A percentile compares a stretch with the other conserved stretches of the same genome.
phyloP scores from a whole-genome alignment of 768 basidiomycete genomes.

The Rhodotorula taiwanensis region DNA sequence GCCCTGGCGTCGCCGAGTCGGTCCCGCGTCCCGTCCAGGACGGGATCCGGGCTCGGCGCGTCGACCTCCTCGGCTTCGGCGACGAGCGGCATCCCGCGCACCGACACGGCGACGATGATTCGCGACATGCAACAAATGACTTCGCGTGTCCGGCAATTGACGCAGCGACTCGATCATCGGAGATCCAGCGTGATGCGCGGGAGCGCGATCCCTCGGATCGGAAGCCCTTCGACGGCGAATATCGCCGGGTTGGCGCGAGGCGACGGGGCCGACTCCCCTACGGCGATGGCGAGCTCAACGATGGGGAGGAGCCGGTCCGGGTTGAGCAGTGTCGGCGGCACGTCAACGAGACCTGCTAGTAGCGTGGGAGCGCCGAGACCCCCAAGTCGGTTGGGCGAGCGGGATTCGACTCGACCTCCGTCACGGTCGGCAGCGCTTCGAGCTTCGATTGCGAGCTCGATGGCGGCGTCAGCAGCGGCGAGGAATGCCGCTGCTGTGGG shows the following conservation, averaged over 20 bases:
- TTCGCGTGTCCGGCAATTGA: conserved; percentile 17
- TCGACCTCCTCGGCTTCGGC: not conserved
- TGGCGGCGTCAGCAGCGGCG: not conserved
- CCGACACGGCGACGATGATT: conserved; percentile 18
- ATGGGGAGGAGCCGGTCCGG: not conserved
- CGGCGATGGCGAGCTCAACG: not conserved
- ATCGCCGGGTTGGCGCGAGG: not conserved
- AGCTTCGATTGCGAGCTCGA: conserved; percentile 5
- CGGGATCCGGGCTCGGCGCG: not conserved
- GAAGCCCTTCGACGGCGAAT: not conserved
- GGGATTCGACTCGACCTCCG: conserved; percentile 16
- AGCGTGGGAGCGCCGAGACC: not conserved
- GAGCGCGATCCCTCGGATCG: conserved; percentile 10
- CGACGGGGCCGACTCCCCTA: not conserved
- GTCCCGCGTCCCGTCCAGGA: not conserved
- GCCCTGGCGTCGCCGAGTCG: not conserved
- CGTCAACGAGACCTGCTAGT: too few species aligned
- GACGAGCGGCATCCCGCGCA: not conserved
- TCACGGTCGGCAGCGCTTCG: conserved; percentile 15
- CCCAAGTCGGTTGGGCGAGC: not conserved
- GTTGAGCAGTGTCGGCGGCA: not conserved
- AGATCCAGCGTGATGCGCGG: conserved; percentile 26
- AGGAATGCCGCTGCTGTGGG: too few species aligned
- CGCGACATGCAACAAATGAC: conserved; percentile 33
- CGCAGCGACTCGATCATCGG: conserved; percentile 19